phyloP scores from a whole-genome alignment of 1,284 basidiomycete genomes.

The Hypsizygus ulmarius region DNA sequence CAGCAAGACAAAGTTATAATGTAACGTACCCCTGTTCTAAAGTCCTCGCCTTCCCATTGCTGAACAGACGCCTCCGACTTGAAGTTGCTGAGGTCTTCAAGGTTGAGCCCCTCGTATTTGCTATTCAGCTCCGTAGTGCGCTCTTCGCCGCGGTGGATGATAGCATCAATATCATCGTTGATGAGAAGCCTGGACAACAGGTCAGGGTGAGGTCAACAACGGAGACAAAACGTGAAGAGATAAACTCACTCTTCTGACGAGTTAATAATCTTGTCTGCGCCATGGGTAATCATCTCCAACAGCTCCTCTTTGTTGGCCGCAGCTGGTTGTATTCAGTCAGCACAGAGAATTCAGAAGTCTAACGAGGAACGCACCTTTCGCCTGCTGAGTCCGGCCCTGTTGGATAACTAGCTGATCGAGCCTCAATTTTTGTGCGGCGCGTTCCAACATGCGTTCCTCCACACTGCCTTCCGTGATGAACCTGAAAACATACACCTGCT shows the following conservation, averaged over 20 bases:
- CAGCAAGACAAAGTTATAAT: background rate
- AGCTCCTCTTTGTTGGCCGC: conserved; percentile 96
- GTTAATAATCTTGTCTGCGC: conserved; percentile 96
- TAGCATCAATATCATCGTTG: conserved; percentile 92
- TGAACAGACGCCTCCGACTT: conserved; percentile 88
- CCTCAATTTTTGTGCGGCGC: conserved; percentile 94
- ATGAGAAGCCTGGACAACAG: conserved; percentile 66
- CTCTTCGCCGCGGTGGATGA: conserved; percentile 91
- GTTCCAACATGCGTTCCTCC: conserved; percentile 95
- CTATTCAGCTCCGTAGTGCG: conserved; percentile 86
- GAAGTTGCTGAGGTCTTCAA: conserved; percentile 97
- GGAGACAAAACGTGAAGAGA: background rate
- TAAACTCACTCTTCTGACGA: conserved; percentile 56
- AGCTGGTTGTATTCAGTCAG: conserved; percentile 25
- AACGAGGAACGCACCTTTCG: conserved; percentile 49
- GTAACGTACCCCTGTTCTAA: conserved; percentile 63
- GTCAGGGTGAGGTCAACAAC: conserved; percentile 2
- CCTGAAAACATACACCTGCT: conserved; percentile 97
- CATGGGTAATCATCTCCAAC: conserved; percentile 97
- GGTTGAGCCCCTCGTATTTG: conserved; percentile 91
- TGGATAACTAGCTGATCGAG: conserved; percentile 98
- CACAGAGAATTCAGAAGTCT: background rate
- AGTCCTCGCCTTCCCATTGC: conserved; percentile 98
- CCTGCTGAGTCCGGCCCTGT: conserved; percentile 79
- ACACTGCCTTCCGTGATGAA: conserved; percentile 98